These are phyloP conservation scores for Blakeslea trispora DNA, from an alignment of 371 early-diverging fungal species.

Conservation along the genomic window DNA sequence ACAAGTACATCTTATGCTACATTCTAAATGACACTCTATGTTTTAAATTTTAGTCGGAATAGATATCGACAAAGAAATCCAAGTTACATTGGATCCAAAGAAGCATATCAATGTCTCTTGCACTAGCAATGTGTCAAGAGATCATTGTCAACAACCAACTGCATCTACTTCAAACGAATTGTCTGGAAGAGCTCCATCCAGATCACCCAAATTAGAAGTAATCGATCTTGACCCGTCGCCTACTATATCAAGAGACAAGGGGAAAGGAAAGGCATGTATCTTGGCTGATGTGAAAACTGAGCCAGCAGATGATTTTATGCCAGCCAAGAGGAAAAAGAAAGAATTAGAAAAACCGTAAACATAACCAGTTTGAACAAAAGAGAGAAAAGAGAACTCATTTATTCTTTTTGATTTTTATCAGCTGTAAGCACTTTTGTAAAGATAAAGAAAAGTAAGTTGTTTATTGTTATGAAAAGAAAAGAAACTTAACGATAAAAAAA, in stretches of 20 bases:
- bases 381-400: not conserved
- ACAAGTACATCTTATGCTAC: not conserved
- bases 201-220: too few relatives aligned
- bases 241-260: not conserved
- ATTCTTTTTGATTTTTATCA: constrained; percentile 5
- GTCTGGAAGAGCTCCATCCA: too few relatives aligned
- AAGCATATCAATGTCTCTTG: constrained; percentile 13
- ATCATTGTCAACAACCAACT: not conserved
- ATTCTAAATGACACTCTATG: too few relatives aligned
- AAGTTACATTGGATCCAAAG: constrained; percentile 13
- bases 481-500: not conserved
- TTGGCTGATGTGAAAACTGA: not conserved
- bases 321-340: not conserved
- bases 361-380: not conserved
- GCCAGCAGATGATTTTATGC: not conserved
- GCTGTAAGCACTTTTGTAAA: constrained; percentile 44
- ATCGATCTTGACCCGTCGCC: too few relatives aligned
- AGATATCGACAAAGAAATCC: constrained; percentile 23
- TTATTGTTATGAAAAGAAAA: not conserved
- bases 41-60: constrained; percentile 32
- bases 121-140: not conserved
- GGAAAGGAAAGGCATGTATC: not conserved
- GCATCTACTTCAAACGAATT: too few relatives aligned
- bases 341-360: not conserved
- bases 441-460: constrained; percentile 36